Base-by-base conservation (phyloP, 257 asterid species). In the Linderniella brevidens region DNA sequence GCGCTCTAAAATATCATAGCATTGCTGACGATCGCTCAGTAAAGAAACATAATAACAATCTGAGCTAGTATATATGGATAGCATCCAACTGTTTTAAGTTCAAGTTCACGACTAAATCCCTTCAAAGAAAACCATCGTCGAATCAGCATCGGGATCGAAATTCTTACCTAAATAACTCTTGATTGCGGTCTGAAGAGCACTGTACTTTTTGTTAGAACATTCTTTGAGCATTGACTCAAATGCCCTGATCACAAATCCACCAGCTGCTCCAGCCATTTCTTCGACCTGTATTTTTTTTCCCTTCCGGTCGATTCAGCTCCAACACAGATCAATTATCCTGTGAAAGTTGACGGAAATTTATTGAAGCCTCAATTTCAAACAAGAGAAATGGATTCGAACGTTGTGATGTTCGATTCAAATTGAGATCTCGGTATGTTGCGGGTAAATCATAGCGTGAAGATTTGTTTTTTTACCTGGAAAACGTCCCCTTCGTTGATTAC, bases 161-260 rank as follows among this genome's bases (percentile, higher is more conserved):
- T 56, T 47, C 36, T 9, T 58, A 88, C 98, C 98, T 61, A 78
- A 61, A 67, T 71, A 84, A 48, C 66, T 58, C 72, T 69, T 86
- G 63, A 84, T 67, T 50, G 95, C 84, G 19, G 78, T 46, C 59
- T 80, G 95, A 10, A 88, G 75, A 50, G 77, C 62, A 39, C 63
- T 36, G 63, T 61, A 79, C 63, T 78, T 84, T 71, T 63, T 84
- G 56, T 60, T 66, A 50, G 93, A 67, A 63, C 87, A 76, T 71
- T 88, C 98, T 58, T 84, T 88, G 70, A 84, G 87, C 93, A 88
- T 84, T 49, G 92, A 75, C 65, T 88, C 95, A 52, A 84, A 84
- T 50, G 98, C 98, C 63, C 98, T 78, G 42, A 92, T 70, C 46
- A 88, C 75, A 56, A 88, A 88, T 36, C 98, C 96, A 35, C 98